Evolutionary conservation across 2,329 filamentous ascomycete species (phyloP).

Genomic region (Xylariaceae sp.): DNA sequence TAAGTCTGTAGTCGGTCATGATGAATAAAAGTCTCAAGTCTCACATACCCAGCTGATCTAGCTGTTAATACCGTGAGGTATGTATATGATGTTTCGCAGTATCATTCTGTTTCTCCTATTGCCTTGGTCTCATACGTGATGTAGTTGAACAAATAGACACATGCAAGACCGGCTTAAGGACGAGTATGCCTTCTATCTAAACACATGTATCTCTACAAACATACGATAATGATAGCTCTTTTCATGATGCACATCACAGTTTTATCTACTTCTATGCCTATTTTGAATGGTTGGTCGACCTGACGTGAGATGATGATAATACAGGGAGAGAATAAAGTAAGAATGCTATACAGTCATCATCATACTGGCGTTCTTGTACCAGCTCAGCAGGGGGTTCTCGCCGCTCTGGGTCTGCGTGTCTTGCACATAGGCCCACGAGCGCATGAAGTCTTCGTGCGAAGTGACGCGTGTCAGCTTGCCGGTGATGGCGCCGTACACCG

Average conservation of each 20-base stretch:
- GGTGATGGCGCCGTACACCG: slow-evolving; percentile 87
- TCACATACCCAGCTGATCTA: no score
- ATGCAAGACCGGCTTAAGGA: no score
- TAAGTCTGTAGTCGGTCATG: no score
- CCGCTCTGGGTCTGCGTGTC: slow-evolving; percentile 84
- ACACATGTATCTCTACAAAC: no score
- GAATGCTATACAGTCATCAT: slow-evolving; percentile 48
- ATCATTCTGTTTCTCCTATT: no score
- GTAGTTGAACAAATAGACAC: no score
- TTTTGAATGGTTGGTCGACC: neutral
- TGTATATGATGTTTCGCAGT: no score
- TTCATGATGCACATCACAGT: neutral
- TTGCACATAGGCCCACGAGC: slow-evolving; percentile 81
- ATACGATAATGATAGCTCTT: no score
- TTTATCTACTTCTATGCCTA: neutral
- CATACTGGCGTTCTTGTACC: slow-evolving; percentile 94
- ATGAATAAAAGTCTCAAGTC: no score
- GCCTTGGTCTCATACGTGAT: no score
- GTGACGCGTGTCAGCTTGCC: slow-evolving; percentile 82
- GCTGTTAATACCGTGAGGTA: no score
- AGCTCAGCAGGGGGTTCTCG: slow-evolving; percentile 85
- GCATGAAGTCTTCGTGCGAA: slow-evolving; percentile 87
- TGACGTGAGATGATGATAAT: neutral
- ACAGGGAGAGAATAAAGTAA: neutral
- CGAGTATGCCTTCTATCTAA: no score